Evolutionary conservation across 306 rosid species (phyloP).

Genomic region (Lotus japonicus): DNA sequence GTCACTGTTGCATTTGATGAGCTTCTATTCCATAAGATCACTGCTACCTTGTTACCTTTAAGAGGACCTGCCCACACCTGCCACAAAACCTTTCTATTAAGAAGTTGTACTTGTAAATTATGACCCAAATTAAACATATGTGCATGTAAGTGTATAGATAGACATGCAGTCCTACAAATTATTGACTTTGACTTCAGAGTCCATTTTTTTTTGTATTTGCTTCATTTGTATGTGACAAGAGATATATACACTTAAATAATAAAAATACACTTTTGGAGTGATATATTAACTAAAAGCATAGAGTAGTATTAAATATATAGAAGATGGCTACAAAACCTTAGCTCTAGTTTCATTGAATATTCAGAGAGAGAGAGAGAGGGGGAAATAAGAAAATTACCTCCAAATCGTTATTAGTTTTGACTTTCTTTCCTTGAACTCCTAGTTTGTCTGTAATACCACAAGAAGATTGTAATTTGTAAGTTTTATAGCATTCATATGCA

Average conservation of each 20-base stretch:
- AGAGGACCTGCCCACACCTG: too few species aligned
- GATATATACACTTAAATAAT: too few species aligned
- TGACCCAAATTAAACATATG: not conserved
- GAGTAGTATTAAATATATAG: not conserved
- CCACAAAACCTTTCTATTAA: too few species aligned
- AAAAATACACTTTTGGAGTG: too few species aligned
- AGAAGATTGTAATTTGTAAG: not conserved
- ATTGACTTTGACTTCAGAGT: not conserved
- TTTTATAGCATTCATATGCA: not conserved
- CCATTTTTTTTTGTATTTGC: not conserved
- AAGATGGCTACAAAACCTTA: too few species aligned
- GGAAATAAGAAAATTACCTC: conserved; percentile 26
- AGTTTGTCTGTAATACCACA: conserved; percentile 33
- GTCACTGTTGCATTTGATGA: too few species aligned
- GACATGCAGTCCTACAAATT: not conserved
- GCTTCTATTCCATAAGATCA: too few species aligned
- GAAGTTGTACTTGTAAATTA: not conserved
- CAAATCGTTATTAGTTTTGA: conserved; percentile 22
- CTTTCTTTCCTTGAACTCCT: conserved; percentile 53
- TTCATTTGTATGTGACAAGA: not conserved
- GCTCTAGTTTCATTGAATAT: too few species aligned
- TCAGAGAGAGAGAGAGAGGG: too few species aligned
- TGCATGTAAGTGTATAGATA: not conserved
- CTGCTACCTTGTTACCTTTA: too few species aligned
- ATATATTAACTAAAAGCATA: not conserved